Base-by-base conservation (phyloP, 164 flowering plant genomes). In the Buxus sempervirens region DNA sequence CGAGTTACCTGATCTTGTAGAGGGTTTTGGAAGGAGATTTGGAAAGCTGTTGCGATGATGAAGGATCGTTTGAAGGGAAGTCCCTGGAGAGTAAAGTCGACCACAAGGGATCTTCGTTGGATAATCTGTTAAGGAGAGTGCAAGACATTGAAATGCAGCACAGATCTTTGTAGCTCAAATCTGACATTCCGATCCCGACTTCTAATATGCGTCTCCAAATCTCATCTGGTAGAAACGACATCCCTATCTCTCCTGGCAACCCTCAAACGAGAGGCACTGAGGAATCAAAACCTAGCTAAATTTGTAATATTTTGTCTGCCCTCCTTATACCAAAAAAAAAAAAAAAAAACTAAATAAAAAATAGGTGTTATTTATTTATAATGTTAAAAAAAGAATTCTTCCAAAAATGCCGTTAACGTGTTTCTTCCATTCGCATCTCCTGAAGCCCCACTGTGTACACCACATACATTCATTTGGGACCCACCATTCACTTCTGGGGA, bases 101-200 rank as follows among this genome's bases (percentile, higher is more conserved):
- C 92, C 96, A 88, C 22, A 84, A 72, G 24, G 79, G 38, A 75
- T 82, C 78, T 7, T 85, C 87, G 45, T 18, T 51, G 70, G 90
- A 85, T 21, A 88, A 71, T 27, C 82, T 69, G 58, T 67, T 75
- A 68, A 87, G 81, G 63, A 82, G 85, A 22, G 78, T 61, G 74
- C 79, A 82, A 22, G 85, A 71, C 70, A 89, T 87, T 19, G 90
- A 83, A 42, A 87, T 20, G 74, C 85, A 76, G 72, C 95, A 86
- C 56, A 89, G 80, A 41, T 81, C 88, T 63, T 77, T 84, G 79
- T 76, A 75, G 41, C 60, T 76, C 18, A 87, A 73, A 14, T 22
- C 26, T 15, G 74, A 63, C 23, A 22, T 45, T 24, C 54, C 25
- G 42, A 78, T 64, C 23, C 90, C 96, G 5, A 75, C 65, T 55